Conservation (phyloP, 176 grass and related monocot genomes). For the Secale cereale region DNA sequence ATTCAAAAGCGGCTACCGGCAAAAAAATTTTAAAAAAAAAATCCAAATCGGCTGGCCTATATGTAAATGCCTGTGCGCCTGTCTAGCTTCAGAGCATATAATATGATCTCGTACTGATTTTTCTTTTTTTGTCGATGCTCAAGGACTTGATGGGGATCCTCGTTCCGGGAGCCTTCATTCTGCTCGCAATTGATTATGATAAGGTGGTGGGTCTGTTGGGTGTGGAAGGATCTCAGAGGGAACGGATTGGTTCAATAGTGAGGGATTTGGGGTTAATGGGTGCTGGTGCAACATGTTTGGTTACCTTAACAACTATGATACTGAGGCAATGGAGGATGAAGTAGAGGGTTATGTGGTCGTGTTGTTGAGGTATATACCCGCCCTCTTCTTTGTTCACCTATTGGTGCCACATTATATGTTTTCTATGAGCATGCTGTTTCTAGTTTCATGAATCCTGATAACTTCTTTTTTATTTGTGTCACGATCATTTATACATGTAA, state of each 20-base stretch:
- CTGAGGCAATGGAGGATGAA: neutral
- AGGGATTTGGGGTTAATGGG: neutral
- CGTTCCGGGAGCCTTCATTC: neutral
- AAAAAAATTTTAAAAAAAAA: no score
- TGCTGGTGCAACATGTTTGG: neutral
- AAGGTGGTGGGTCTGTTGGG: neutral
- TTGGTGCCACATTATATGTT: neutral
- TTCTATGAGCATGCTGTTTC: neutral
- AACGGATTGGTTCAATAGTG: neutral
- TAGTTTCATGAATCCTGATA: neutral
- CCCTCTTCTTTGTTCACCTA: neutral
- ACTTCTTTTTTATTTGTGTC: neutral
- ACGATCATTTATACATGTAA: neutral
- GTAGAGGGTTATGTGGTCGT: neutral
- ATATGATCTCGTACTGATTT: neutral
- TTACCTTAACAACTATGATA: neutral
- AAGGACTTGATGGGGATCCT: neutral
- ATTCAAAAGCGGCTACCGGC: neutral
- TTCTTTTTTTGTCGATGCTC: neutral
- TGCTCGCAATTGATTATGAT: neutral
- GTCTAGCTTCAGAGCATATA: neutral
- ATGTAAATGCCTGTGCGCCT: neutral
- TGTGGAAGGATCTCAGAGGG: neutral
- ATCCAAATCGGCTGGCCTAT: no score
- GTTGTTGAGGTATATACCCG: neutral